Evolutionary conservation across 2,329 filamentous ascomycete species (phyloP).

Genomic region (Neonectria coccinea): DNA sequence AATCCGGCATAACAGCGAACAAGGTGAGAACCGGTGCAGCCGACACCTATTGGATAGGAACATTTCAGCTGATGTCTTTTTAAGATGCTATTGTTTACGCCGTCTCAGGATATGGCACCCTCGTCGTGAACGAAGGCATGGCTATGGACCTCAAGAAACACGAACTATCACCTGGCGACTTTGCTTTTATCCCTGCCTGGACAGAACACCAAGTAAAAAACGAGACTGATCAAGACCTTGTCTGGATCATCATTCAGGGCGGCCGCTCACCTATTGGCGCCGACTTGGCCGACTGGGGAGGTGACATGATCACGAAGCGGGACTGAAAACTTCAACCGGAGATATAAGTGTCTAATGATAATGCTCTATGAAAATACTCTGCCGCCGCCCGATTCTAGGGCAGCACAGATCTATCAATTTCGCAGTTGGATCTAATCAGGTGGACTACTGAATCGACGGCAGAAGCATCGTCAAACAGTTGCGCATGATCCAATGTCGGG

Average conservation of each 20-base stretch:
- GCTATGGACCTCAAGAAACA: slow-evolving; percentile 64
- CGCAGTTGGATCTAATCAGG: slow-evolving; percentile 46
- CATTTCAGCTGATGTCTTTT: neutral
- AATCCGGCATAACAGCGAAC: slow-evolving; percentile 77
- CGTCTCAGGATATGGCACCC: slow-evolving; percentile 68
- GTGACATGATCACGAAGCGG: slow-evolving; percentile 52
- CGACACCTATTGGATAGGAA: neutral
- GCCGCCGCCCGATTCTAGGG: slow-evolving; percentile 8
- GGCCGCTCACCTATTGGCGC: slow-evolving; percentile 71
- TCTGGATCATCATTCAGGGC: slow-evolving; percentile 74
- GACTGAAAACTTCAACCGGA: slow-evolving; percentile 23
- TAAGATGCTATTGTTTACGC: slow-evolving; percentile 77
- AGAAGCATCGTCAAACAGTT: slow-evolving; percentile 63
- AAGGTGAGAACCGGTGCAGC: slow-evolving; percentile 59
- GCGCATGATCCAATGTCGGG: slow-evolving; percentile 71
- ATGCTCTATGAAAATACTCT: slow-evolving; percentile 16
- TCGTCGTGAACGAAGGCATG: slow-evolving; percentile 69
- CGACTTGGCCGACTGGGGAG: slow-evolving; percentile 72
- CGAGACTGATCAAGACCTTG: slow-evolving; percentile 69
- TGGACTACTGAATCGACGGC: slow-evolving; percentile 47
- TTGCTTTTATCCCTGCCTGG: slow-evolving; percentile 76
- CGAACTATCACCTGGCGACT: slow-evolving; percentile 72
- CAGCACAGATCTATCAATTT: slow-evolving; percentile 26
- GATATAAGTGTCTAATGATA: neutral
- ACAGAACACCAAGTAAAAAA: slow-evolving; percentile 79